Conservation (phyloP, 2,329 filamentous ascomycete species). For the Aspergillus tanneri region DNA sequence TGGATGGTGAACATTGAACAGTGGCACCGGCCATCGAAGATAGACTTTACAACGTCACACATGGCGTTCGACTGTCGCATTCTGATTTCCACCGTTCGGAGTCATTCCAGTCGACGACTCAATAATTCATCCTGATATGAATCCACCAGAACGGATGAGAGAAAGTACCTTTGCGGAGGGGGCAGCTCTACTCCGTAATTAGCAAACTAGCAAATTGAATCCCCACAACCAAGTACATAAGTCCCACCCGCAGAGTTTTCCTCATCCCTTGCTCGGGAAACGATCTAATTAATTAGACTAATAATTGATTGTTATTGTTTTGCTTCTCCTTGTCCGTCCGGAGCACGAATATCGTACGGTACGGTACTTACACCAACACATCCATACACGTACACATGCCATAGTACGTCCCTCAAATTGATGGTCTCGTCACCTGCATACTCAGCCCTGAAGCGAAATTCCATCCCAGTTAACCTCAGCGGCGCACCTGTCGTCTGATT, state of each 20-base stretch:
- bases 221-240: constrained; percentile 11
- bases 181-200: not conserved
- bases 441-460: constrained; percentile 1
- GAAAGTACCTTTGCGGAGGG: not conserved
- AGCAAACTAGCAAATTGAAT: constrained; percentile 4
- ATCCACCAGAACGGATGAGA: not conserved
- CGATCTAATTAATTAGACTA: constrained; percentile 15
- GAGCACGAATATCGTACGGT: constrained; percentile 12
- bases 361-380: constrained; percentile 13
- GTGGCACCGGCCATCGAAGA: not conserved
- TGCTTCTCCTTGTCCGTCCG: too few relatives aligned
- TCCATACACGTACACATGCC: not conserved
- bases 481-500: constrained; percentile 1
- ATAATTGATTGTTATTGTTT: constrained; percentile 7
- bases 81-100: constrained; percentile 2
- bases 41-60: constrained; percentile 6
- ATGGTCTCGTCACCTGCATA: constrained; percentile 4
- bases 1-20: too few relatives aligned
- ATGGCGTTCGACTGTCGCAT: constrained; percentile 12
- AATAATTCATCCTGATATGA: not conserved
- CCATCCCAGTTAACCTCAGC: not conserved
- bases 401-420: not conserved
- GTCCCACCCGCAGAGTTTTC: constrained; percentile 24
- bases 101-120: constrained; percentile 1
- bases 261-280: constrained; percentile 19